A percentile compares a stretch with the other conserved stretches of the same genome.
phyloP scores from a whole-genome alignment of 495 filamentous ascomycete species.

The Hypoxylon subgilvum region DNA sequence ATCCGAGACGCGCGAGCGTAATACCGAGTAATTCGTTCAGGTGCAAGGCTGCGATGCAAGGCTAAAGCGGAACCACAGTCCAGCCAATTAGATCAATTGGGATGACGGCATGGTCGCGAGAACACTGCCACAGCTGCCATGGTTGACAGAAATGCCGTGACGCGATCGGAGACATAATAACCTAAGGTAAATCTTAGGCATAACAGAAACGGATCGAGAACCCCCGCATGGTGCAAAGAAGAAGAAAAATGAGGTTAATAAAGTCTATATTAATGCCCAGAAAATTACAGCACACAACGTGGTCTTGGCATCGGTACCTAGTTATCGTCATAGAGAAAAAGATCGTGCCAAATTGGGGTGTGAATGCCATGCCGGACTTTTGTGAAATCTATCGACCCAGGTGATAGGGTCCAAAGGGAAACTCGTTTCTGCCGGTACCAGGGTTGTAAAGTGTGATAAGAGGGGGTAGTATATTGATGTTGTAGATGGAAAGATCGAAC shows the following conservation, averaged over 20 bases:
- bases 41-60: too few species aligned
- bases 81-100: too few species aligned
- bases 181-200: conserved; percentile 77
- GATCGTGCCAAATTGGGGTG: conserved; percentile 29
- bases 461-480: too few species aligned
- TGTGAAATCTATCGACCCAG: conserved; percentile 27
- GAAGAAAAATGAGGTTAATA: conserved; percentile 31
- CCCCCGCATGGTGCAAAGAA: conserved; percentile 67
- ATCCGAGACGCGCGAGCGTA: too few species aligned
- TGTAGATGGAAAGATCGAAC: conserved; percentile 31
- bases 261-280: conserved; percentile 33
- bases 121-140: too few species aligned
- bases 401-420: conserved; percentile 20
- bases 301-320: conserved; percentile 39
- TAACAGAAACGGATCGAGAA: conserved; percentile 85
- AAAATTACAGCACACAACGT: conserved; percentile 25
- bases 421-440: conserved; percentile 23
- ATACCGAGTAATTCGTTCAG: too few species aligned
- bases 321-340: conserved; percentile 24
- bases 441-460: conserved; percentile 30
- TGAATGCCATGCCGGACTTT: conserved; percentile 37
- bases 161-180: too few species aligned
- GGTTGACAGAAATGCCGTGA: too few species aligned
- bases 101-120: too few species aligned
- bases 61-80: too few species aligned